Base-by-base conservation (phyloP, 371 early-diverging fungal species). In the Mortierella sp. region DNA sequence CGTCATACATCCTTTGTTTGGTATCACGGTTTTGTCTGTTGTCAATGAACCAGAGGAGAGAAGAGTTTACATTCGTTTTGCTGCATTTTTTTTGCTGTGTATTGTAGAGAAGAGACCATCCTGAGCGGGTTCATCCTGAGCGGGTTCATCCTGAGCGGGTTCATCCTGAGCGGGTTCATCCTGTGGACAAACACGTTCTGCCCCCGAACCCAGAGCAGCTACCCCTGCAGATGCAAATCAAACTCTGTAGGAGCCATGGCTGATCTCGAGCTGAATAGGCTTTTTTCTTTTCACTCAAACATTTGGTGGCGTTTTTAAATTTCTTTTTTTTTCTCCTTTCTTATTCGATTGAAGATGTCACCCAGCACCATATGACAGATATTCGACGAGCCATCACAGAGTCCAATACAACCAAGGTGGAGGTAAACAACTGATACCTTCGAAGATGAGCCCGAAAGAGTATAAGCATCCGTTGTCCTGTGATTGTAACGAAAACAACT, bases 101-200 rank as follows among this genome's bases (percentile, higher is more conserved):
- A 24, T 26, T 4, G 1, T 65, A 82, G 83, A 63, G 68, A 44
- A 75, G 83, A 42, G 52, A 82, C 10, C 79, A 82, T 52, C 87
- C 87, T 19, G 74, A 75, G 10, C 57, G 87, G 11, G 44, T 86
- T 21, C 87, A 86, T 47, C 87, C 87, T 6, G 76, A n/a, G n/a
- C n/a, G n/a, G n/a, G n/a, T n/a, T n/a, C 79, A 82, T 52, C 87
- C 87, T 19, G 74, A 75, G 10, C 57, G 87, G 11, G n/a, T n/a
- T n/a, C 79, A 82, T 52, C 87, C 87, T 19, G 74, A 75, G 10
- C 57, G 87, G 11, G 44, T 86, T 21, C 87, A 86, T 47, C 87
- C 87, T 6, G 76, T 44, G 14, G 80, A 86, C 31, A 45, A 47
- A n/a, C 80, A 86, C 65, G 65, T 77, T 26, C 82, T 86, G 9